phyloP scores from a whole-genome alignment of 345 rosid species.

The Populus pruinosa region DNA sequence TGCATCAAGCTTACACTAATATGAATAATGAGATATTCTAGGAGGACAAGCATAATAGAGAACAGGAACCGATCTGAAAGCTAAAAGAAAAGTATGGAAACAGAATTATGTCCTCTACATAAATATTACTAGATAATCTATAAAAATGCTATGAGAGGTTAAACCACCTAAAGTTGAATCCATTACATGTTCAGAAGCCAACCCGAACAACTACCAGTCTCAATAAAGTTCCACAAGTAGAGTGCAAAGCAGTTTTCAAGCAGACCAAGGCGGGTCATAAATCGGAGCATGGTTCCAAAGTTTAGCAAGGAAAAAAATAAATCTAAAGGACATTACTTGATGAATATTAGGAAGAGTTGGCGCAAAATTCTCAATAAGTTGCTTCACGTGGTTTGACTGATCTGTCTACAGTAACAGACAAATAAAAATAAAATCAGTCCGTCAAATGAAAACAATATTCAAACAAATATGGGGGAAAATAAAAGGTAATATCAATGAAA shows the following conservation, averaged over 20 bases:
- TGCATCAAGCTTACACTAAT: not conserved
- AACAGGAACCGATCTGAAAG: not conserved
- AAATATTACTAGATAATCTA: not conserved
- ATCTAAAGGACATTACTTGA: constrained; percentile 5
- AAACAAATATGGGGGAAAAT: not conserved
- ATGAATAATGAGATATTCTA: not conserved
- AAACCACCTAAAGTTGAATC: not conserved
- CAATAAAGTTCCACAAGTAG: not conserved
- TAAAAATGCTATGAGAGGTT: not conserved
- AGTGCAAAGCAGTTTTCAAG: not conserved
- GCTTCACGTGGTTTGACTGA: constrained; percentile 40
- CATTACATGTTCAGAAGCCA: not conserved
- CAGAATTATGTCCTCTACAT: too few species aligned
- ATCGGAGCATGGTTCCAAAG: not conserved
- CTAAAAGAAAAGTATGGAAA: too few species aligned
- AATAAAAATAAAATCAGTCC: not conserved
- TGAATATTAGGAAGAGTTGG: constrained; percentile 61
- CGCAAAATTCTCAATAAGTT: constrained; percentile 39
- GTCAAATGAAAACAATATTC: not conserved
- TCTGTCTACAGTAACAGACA: constrained; percentile 38
- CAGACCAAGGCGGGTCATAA: not conserved
- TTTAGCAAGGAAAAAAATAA: not conserved
- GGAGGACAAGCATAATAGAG: not conserved
- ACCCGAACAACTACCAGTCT: not conserved
- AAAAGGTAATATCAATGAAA: not conserved